These are phyloP conservation scores for Crotalaria pallida DNA, from an alignment of 306 rosid genomes.

Conservation along the genomic window DNA sequence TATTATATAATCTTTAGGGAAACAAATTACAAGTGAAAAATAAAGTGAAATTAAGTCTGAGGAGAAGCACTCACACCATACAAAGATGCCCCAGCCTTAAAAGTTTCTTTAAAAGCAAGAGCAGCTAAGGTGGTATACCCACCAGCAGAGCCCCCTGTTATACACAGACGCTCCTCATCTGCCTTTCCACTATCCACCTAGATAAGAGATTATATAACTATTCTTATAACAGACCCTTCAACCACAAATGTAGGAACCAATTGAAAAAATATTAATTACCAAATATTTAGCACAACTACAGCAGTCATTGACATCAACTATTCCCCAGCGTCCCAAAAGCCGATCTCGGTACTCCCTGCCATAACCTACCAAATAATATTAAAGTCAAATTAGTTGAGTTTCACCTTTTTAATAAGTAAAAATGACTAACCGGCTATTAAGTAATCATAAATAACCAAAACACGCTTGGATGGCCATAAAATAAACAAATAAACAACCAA, in stretches of 20 bases:
- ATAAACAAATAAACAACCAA: background rate
- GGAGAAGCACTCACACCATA: conserved; percentile 65
- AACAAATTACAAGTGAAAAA: background rate
- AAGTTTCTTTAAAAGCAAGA: conserved; percentile 70
- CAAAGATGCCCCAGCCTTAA: conserved; percentile 92
- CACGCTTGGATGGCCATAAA: background rate
- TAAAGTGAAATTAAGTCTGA: background rate
- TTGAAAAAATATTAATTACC: conserved; percentile 43
- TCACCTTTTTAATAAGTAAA: background rate
- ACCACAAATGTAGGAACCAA: background rate
- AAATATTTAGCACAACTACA: conserved; percentile 86
- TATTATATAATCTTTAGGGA: background rate
- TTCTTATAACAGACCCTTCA: background rate
- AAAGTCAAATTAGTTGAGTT: background rate
- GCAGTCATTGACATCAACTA: conserved; percentile 95
- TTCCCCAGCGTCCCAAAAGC: conserved; percentile 82
- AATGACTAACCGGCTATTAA: background rate
- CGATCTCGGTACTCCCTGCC: conserved; percentile 92
- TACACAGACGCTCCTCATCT: conserved; percentile 73
- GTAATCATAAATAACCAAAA: background rate
- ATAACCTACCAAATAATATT: conserved; percentile 51
- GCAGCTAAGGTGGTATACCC: conserved; percentile 97
- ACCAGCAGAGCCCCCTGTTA: conserved; percentile 94
- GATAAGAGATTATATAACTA: conserved; percentile 6
- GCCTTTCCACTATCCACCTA: conserved; percentile 82